phyloP scores from a whole-genome alignment of 805 yeast species.

The Jamesozyma spencerorum region DNA sequence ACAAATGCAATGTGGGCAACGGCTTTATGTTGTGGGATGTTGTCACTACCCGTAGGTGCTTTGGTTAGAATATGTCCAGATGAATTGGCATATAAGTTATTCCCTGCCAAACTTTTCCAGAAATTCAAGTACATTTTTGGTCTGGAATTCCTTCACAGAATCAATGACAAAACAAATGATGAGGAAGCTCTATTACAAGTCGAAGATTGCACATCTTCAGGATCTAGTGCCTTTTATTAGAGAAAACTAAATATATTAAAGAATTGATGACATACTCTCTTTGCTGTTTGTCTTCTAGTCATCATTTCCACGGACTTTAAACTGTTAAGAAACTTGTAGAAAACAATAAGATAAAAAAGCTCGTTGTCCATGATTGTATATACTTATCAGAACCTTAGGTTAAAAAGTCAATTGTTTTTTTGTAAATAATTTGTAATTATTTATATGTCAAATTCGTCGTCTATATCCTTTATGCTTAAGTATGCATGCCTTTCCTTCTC shows the following conservation, averaged over 20 bases:
- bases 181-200: slow-evolving; percentile 21
- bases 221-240: slow-evolving; percentile 26
- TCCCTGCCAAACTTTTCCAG: slow-evolving; percentile 43
- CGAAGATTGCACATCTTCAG: slow-evolving; percentile 8
- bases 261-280: too few relatives aligned
- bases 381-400: too few relatives aligned
- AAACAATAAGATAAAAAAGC: too few relatives aligned
- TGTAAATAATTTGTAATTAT: too few relatives aligned
- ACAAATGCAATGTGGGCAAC: slow-evolving; percentile 86
- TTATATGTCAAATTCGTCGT: slow-evolving; percentile 11
- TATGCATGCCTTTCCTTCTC: slow-evolving; percentile 31
- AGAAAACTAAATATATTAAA: too few relatives aligned
- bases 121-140: slow-evolving; percentile 15
- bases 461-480: slow-evolving; percentile 23
- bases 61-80: slow-evolving; percentile 79
- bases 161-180: slow-evolving; percentile 14
- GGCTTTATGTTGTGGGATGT: slow-evolving; percentile 69
- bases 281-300: too few relatives aligned
- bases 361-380: too few relatives aligned
- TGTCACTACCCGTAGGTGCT: slow-evolving; percentile 73
- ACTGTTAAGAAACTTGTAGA: too few relatives aligned
- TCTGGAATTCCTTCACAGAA: slow-evolving; percentile 19
- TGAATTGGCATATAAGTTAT: slow-evolving; percentile 50
- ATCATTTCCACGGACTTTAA: too few relatives aligned
- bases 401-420: too few relatives aligned